A percentile compares a stretch with the other conserved stretches of the same genome.
phyloP scores from a whole-genome alignment of 176 grass and related monocot genomes.

The Canna indica region DNA sequence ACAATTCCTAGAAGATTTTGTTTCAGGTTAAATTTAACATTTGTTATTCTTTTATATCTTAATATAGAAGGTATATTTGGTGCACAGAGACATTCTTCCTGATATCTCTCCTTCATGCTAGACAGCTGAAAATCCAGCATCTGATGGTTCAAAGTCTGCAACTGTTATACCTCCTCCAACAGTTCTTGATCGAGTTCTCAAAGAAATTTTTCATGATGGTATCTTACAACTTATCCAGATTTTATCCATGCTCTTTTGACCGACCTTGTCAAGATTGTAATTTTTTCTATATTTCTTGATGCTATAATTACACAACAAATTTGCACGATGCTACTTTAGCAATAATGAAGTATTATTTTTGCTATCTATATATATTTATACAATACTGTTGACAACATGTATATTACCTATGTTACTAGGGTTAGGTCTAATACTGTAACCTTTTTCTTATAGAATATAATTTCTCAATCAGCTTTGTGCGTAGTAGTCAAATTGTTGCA shows the following conservation, averaged over 20 bases:
- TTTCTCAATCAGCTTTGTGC: no score
- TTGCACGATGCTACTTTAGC: background rate
- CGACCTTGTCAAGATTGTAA: background rate
- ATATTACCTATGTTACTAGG: background rate
- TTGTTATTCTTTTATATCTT: background rate
- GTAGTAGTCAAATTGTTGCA: background rate
- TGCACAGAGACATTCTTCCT: constrained; percentile 29
- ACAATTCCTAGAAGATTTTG: constrained; percentile 91
- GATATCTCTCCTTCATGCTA: constrained; percentile 58
- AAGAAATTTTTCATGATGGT: constrained; percentile 92
- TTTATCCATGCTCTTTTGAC: background rate
- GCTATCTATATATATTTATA: background rate
- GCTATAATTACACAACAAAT: background rate
- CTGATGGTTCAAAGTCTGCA: constrained; percentile 63
- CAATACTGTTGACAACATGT: background rate
- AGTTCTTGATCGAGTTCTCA: constrained; percentile 78
- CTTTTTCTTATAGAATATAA: no score
- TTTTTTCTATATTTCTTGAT: background rate
- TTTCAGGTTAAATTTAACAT: constrained; percentile 59
- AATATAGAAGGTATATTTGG: background rate
- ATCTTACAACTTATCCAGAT: constrained; percentile 13
- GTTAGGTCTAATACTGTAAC: no score
- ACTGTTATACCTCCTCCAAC: constrained; percentile 68
- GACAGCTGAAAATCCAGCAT: constrained; percentile 72
- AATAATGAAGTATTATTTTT: background rate